phyloP scores from a whole-genome alignment of 768 basidiomycete species.

The Plicaturopsis crispa region DNA sequence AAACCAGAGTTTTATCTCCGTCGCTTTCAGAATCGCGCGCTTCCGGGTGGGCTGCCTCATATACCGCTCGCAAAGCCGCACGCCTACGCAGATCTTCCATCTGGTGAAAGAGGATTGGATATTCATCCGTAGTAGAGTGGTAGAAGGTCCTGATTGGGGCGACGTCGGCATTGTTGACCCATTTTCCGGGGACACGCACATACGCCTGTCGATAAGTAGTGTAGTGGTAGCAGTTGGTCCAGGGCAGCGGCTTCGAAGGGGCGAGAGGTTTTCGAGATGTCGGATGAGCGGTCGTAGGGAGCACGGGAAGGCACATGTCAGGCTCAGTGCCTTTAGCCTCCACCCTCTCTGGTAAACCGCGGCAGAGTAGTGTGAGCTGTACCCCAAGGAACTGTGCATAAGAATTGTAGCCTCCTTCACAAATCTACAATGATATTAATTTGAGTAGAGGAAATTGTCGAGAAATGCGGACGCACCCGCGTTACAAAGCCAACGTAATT shows the following conservation, averaged over 20 bases:
- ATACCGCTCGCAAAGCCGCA: too few relatives aligned
- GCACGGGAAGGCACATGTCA: conserved; percentile 7
- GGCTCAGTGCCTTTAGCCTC: conserved; percentile 2
- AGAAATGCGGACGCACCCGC: background rate
- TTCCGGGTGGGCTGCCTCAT: too few relatives aligned
- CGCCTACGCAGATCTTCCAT: too few relatives aligned
- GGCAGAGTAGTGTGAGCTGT: conserved; percentile 3
- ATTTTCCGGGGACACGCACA: too few relatives aligned
- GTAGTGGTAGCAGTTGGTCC: conserved; percentile 8
- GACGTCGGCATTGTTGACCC: too few relatives aligned
- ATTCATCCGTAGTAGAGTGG: too few relatives aligned
- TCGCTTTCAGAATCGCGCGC: too few relatives aligned
- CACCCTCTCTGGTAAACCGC: conserved; percentile 1
- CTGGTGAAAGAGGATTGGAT: too few relatives aligned
- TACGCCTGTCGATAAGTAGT: too few relatives aligned
- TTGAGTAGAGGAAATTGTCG: background rate
- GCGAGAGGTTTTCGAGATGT: conserved; percentile 3
- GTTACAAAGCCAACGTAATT: conserved; percentile 3
- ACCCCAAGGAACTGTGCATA: conserved; percentile 4
- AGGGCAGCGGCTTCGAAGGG: conserved; percentile 7
- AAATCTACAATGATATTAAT: background rate
- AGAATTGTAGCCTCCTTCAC: background rate
- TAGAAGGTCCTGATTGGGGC: too few relatives aligned
- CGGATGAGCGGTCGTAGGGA: conserved; percentile 6
- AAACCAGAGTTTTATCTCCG: too few relatives aligned